Conservation (phyloP, 768 basidiomycete species). For the Suillus alpinus region DNA sequence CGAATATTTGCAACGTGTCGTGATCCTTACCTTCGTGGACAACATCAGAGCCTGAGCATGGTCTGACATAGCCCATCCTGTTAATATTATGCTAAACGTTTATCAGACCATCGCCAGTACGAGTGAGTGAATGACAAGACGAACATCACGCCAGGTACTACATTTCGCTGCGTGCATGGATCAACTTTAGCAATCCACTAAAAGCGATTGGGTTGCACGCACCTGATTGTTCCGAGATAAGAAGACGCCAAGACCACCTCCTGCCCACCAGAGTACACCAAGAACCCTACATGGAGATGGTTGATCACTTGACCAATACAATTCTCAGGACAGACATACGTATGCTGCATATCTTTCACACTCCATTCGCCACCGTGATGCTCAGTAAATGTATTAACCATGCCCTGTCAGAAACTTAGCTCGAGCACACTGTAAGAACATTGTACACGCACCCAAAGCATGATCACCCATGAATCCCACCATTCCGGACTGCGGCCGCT, state of each 20-base stretch:
- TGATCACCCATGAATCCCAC: constrained; percentile 76
- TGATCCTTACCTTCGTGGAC: constrained; percentile 63
- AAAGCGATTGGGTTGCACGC: constrained; percentile 15
- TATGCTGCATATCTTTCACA: constrained; percentile 94
- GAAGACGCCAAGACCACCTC: constrained; percentile 85
- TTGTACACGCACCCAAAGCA: constrained; percentile 46
- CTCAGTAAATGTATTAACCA: constrained; percentile 91
- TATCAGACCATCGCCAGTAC: neutral
- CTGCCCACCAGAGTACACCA: constrained; percentile 70
- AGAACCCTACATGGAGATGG: constrained; percentile 46
- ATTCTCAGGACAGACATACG: constrained; percentile 45
- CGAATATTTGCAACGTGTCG: neutral
- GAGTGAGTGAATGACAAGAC: constrained; percentile 18
- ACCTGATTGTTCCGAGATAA: constrained; percentile 77
- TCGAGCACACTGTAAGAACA: neutral
- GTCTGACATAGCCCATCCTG: constrained; percentile 92
- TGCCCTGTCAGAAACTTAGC: constrained; percentile 11
- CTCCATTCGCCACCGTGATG: constrained; percentile 82
- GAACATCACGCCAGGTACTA: constrained; percentile 82
- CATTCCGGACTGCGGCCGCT: constrained; percentile 78
- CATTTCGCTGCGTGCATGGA: constrained; percentile 49
- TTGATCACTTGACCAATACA: constrained; percentile 4
- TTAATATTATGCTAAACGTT: constrained; percentile 68
- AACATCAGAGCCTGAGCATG: constrained; percentile 84
- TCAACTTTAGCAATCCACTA: constrained; percentile 3